phyloP scores from a whole-genome alignment of 768 basidiomycete genomes.

The Leccinum olivaceopallidum region DNA sequence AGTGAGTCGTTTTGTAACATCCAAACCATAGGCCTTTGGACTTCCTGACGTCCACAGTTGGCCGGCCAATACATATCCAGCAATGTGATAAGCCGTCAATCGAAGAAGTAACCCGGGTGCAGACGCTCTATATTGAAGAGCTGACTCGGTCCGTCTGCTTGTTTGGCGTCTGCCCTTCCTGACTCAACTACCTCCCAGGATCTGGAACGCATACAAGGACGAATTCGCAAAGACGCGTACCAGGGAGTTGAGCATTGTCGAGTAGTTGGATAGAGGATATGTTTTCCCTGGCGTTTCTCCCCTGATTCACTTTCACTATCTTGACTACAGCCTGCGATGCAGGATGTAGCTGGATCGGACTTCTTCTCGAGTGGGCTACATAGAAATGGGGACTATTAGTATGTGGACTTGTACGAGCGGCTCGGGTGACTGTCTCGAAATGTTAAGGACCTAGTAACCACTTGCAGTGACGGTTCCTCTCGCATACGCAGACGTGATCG shows the following conservation, averaged over 20 bases:
- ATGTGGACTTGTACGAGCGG: neutral
- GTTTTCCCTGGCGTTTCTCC: neutral
- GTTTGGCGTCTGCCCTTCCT: constrained; percentile 3
- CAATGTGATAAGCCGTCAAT: constrained; percentile 79
- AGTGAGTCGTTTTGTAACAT: constrained; percentile 55
- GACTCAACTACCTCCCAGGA: constrained; percentile 46
- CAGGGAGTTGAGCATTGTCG: constrained; percentile 77
- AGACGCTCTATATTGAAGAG: constrained; percentile 89
- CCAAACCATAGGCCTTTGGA: neutral
- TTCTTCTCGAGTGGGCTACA: neutral
- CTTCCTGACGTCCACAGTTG: constrained; percentile 51
- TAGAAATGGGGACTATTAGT: neutral
- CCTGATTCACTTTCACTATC: neutral
- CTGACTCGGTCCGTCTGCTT: constrained; percentile 68
- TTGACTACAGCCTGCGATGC: neutral
- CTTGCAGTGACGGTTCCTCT: no score
- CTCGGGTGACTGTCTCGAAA: neutral
- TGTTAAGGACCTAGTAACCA: neutral
- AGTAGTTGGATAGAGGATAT: constrained; percentile 37
- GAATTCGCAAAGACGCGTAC: constrained; percentile 83
- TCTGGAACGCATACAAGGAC: constrained; percentile 97
- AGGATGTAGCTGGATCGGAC: neutral
- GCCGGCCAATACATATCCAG: constrained; percentile 80
- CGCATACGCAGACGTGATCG: no score
- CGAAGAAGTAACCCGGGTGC: constrained; percentile 77